phyloP scores from a whole-genome alignment of 768 basidiomycete genomes.

The Leccinum variicolor region DNA sequence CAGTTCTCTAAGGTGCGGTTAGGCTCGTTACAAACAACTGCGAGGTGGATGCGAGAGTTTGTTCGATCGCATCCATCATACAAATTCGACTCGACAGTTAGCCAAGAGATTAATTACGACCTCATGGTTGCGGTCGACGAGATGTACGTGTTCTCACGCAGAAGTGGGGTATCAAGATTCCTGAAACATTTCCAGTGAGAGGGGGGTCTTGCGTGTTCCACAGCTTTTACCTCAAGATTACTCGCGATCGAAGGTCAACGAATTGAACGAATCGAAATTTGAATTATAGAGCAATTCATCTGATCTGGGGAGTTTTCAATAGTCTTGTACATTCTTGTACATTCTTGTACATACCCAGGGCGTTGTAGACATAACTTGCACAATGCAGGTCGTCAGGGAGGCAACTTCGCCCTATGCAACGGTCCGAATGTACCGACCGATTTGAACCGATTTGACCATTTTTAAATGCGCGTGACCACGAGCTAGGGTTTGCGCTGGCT shows the following conservation, averaged over 20 bases:
- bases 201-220: conserved; percentile 58
- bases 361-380: neutral
- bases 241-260: conserved; percentile 31
- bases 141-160: conserved; percentile 57
- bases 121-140: conserved; percentile 85
- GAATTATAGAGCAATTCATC: conserved; percentile 14
- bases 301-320: too few relatives aligned
- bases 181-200: conserved; percentile 47
- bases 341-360: conserved; percentile 4
- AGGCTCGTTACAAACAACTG: conserved; percentile 83
- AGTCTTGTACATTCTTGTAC: conserved; percentile 1
- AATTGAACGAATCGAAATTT: conserved; percentile 24
- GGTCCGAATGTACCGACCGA: neutral
- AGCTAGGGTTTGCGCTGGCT: neutral
- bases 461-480: neutral
- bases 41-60: conserved; percentile 92
- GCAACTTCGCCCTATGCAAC: neutral
- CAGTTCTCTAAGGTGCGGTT: conserved; percentile 1
- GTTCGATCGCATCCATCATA: conserved; percentile 90
- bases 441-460: neutral
- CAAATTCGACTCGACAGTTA: conserved; percentile 89
- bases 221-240: conserved; percentile 65
- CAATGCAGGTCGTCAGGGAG: neutral
- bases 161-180: neutral
- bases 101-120: conserved; percentile 91